These are phyloP conservation scores for Ailanthus altissimus DNA, from an alignment of 345 rosid genomes.

Conservation along the genomic window DNA sequence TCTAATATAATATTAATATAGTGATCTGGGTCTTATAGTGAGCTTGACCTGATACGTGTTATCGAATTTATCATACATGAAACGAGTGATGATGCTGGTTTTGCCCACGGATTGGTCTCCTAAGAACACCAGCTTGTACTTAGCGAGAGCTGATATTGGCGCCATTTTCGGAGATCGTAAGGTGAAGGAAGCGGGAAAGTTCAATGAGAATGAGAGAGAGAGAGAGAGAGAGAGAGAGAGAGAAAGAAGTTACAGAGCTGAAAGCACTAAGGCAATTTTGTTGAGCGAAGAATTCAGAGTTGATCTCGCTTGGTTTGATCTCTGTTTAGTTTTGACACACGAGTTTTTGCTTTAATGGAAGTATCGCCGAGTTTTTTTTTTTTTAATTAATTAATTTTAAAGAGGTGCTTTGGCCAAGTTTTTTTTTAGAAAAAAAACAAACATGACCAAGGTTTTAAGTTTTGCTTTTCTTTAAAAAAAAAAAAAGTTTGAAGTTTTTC, in stretches of 20 bases:
- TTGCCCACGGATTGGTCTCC: conserved; percentile 99
- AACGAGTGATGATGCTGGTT: conserved; percentile 91
- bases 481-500: no score
- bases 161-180: conserved; percentile 48
- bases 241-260: background rate
- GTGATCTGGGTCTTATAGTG: background rate
- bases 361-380: background rate
- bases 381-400: no score
- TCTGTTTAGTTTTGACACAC: background rate
- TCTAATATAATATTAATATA: background rate
- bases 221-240: no score
- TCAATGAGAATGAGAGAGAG: no score
- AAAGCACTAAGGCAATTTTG: background rate
- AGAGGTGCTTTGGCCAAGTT: no score
- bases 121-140: conserved; percentile 91
- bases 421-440: no score
- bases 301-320: background rate
- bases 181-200: no score
- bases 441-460: no score
- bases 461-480: no score
- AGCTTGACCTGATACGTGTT: conserved; percentile 76
- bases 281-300: background rate
- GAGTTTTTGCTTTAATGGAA: background rate
- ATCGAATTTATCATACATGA: conserved; percentile 95
- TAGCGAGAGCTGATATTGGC: conserved; percentile 86